Evolutionary conservation across 371 early-diverging fungal species (phyloP), one percentile per base, ranked within the genome.

Genomic region (Blastocladiella emersonii): DNA sequence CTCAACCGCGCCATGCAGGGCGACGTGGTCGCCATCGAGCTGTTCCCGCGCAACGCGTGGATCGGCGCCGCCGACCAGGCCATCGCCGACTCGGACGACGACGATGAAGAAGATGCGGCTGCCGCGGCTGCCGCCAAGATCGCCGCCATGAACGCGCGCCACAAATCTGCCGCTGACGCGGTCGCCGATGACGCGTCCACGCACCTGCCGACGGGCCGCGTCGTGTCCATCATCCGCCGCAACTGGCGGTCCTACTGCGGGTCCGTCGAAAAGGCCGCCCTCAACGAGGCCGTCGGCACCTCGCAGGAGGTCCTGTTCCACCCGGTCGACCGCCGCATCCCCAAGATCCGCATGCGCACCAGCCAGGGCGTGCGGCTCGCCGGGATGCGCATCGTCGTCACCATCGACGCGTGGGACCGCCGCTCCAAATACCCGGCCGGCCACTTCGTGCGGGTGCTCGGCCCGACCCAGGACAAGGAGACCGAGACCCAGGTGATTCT

Each of bases 171-270:
- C n/a, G n/a, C n/a, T n/a, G n/a, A n/a, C n/a, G n/a, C n/a, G n/a
- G n/a, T n/a, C n/a, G n/a, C n/a, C n/a, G n/a, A n/a, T n/a, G n/a
- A n/a, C n/a, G n/a, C n/a, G n/a, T 4, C 36, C 19, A 34, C 66
- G 10, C 67, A 73, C 32, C 75, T 85, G 53, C 94, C 93, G 35
- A 88, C 89, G 1, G 96, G 84, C 30, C 82, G 83, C 57, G 84
- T 98, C 6, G 94, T 98, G 6, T 94, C 93, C 36, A 83, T 98
- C 62, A 87, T 98, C 67, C 85, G 90, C 63, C 86, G 93, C 65
- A 91, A 89, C 74, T 95, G 96, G 95, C 78, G 94, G 69, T 88
- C 89, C 64, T 89, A 89, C 70, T 95, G 95, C 70, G 95, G 95
- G 48, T 91, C 90, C 62, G 82, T 98, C 49, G 93, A 91, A 34